Evolutionary conservation across 169 alveolate species (phyloP).

Genomic region (Theileria orientalis): DNA sequence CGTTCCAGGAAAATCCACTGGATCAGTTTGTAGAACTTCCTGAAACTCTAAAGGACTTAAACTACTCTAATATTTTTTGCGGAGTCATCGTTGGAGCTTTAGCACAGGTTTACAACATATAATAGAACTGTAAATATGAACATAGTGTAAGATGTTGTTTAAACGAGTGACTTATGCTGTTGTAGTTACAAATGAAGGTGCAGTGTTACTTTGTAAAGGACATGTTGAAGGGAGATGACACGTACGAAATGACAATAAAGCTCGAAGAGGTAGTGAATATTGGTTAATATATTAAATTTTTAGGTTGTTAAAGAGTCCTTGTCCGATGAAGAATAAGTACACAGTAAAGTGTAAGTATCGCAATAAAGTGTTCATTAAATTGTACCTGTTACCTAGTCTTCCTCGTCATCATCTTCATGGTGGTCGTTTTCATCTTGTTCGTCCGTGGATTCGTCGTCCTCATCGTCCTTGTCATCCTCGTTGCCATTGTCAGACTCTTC

Average conservation of each 20-base stretch:
- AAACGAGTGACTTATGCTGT: not conserved
- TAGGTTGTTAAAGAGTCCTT: slow-evolving; percentile 36
- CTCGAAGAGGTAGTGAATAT: slow-evolving; percentile 59
- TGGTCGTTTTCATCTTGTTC: slow-evolving; percentile 9
- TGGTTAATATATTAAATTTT: not conserved
- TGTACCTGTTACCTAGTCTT: not conserved
- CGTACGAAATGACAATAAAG: slow-evolving; percentile 69
- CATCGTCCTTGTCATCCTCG: slow-evolving; percentile 19
- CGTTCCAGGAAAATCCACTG: slow-evolving; percentile 74
- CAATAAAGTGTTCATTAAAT: not conserved
- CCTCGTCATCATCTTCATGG: slow-evolving; percentile 3
- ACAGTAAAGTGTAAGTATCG: not conserved
- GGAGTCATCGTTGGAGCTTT: slow-evolving; percentile 78
- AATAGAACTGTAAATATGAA: not conserved
- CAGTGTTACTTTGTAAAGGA: slow-evolving; percentile 77
- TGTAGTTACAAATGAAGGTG: slow-evolving; percentile 73
- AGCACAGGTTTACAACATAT: slow-evolving; percentile 70
- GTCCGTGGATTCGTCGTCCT: slow-evolving; percentile 7
- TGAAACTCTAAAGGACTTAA: slow-evolving; percentile 64
- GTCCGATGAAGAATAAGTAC: slow-evolving; percentile 34
- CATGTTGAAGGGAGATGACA: slow-evolving; percentile 75
- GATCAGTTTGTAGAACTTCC: slow-evolving; percentile 78
- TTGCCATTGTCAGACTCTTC: slow-evolving; percentile 5
- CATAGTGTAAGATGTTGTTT: not conserved
- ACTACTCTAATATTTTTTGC: slow-evolving; percentile 71